Percentiles rank a stretch among this genome's conserved stretches.
Evolutionary conservation across 2,329 filamentous ascomycete species (phyloP).

Genomic region (Hymenoscyphus fraxineus): DNA sequence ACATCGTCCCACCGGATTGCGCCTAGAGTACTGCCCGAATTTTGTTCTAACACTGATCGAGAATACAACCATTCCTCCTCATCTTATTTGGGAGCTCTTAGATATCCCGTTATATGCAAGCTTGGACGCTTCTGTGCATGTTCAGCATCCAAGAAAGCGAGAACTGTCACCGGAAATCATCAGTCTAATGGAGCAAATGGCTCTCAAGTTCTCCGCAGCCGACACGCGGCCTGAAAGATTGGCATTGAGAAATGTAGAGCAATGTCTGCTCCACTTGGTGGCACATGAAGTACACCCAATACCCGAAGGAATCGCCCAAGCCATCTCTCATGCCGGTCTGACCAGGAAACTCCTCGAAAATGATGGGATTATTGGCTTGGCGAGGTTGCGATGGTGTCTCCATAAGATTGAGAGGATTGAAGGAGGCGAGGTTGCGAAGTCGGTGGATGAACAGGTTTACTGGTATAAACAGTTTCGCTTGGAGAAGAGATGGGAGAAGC

Average conservation of each 20-base stretch:
- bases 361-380: constrained; percentile 19
- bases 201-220: constrained; percentile 26
- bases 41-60: constrained; percentile 26
- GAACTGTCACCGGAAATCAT: constrained; percentile 18
- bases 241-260: constrained; percentile 29
- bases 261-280: constrained; percentile 28
- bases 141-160: not conserved
- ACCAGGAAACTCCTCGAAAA: constrained; percentile 21
- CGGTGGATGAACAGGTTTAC: constrained; percentile 20
- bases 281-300: constrained; percentile 20
- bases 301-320: constrained; percentile 22
- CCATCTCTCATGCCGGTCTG: constrained; percentile 24
- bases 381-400: constrained; percentile 27
- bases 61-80: constrained; percentile 8
- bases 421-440: constrained; percentile 27
- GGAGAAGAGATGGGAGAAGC: not conserved
- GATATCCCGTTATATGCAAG: constrained; percentile 20
- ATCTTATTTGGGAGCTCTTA: constrained; percentile 25
- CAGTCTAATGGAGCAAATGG: constrained; percentile 27
- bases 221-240: constrained; percentile 15
- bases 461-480: constrained; percentile 11
- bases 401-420: constrained; percentile 23
- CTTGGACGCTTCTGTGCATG: not conserved
- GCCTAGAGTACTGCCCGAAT: constrained; percentile 15
- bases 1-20: constrained; percentile 5